A percentile compares a stretch with the other conserved stretches of the same genome.
Evolutionary conservation across 1,139 yeast genomes (phyloP).

Genomic region (Lodderomyces margitis): DNA sequence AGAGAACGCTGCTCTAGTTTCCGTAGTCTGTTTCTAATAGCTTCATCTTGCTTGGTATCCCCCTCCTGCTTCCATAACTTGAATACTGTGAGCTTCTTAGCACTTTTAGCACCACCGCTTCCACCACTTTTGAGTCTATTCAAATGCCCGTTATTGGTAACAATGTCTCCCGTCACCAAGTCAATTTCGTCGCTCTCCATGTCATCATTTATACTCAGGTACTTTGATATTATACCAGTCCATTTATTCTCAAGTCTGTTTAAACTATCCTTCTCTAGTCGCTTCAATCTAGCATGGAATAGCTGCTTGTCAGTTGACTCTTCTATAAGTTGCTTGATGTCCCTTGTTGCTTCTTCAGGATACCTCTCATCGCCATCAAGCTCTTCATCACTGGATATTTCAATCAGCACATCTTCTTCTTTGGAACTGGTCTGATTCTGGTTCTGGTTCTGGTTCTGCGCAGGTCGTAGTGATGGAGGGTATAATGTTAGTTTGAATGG

Average conservation of each 20-base stretch:
- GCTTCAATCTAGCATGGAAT: not conserved
- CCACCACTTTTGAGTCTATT: constrained; percentile 16
- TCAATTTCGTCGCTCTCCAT: constrained; percentile 66
- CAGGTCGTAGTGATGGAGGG: constrained; percentile 1
- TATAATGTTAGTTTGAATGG: constrained; percentile 1
- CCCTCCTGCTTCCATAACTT: not conserved
- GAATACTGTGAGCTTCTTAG: not conserved
- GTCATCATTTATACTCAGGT: constrained; percentile 48
- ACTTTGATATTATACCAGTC: constrained; percentile 55
- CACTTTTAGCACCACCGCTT: not conserved
- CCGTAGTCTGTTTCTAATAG: not conserved
- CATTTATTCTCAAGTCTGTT: constrained; percentile 43
- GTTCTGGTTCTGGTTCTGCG: not conserved
- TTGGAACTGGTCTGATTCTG: not conserved
- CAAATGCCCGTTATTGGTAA: constrained; percentile 65
- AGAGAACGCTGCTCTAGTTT: not conserved
- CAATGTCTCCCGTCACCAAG: constrained; percentile 54
- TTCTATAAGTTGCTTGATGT: constrained; percentile 6
- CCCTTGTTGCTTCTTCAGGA: not conserved
- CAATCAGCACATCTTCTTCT: constrained; percentile 5
- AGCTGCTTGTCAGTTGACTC: not conserved
- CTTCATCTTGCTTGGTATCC: not conserved
- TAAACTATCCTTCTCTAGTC: constrained; percentile 8
- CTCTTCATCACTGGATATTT: constrained; percentile 7
- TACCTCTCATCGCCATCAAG: constrained; percentile 4